Percentiles rank a stretch among this genome's conserved stretches.
Conservation (phyloP, 768 basidiomycete species). For the Daedaleopsis sinensis region DNA sequence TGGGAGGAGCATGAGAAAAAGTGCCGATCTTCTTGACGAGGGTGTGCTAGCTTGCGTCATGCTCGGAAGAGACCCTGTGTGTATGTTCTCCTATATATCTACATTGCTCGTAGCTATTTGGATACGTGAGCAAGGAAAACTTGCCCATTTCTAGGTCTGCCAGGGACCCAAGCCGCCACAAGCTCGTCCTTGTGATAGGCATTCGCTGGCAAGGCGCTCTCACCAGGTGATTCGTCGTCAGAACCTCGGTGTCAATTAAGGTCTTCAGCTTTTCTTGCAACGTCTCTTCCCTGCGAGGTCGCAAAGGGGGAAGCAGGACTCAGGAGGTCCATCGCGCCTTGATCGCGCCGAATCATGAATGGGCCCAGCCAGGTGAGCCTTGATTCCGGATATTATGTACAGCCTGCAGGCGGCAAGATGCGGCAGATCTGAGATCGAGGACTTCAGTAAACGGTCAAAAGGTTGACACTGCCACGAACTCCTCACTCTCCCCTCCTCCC, state of each 20-base stretch:
- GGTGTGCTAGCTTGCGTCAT: neutral
- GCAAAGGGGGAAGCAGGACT: neutral
- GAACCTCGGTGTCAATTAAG: neutral
- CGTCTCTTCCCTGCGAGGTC: neutral
- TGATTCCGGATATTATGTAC: neutral
- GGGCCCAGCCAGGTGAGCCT: neutral
- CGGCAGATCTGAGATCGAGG: neutral
- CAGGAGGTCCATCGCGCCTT: too few relatives aligned
- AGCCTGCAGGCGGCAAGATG: neutral
- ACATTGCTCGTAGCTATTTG: neutral
- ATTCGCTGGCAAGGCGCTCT: neutral
- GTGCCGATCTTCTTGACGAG: neutral
- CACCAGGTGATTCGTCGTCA: neutral
- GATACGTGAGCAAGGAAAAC: neutral
- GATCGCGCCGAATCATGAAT: neutral
- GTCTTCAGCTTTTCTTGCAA: neutral
- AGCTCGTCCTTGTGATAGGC: neutral
- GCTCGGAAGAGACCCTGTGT: neutral
- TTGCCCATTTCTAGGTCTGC: neutral
- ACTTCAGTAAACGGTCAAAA: neutral
- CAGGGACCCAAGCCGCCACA: too few relatives aligned
- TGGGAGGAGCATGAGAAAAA: neutral
- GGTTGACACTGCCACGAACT: neutral
- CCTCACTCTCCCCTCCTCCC: neutral
- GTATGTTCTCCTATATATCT: neutral